Base-by-base conservation (phyloP, 371 early-diverging fungal species). In the Catenaria anguillulae region DNA sequence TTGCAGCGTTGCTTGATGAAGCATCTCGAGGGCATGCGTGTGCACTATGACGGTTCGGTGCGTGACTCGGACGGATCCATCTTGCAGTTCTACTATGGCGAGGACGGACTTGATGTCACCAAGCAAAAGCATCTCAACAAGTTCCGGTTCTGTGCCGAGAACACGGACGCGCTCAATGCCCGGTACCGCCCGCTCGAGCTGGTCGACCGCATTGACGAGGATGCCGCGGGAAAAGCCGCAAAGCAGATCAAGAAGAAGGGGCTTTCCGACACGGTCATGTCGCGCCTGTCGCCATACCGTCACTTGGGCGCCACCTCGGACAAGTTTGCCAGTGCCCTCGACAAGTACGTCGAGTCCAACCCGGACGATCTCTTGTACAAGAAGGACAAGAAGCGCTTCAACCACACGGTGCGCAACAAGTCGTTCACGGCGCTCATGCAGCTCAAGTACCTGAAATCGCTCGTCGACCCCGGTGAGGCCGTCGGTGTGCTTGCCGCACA, bases 1-100 rank as follows among this genome's bases (percentile, higher is more conserved):
- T 96, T 99, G 65, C 99, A 99, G 74, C 94, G 99, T 70, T 90
- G 99, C 74, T 77, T 99, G 40, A 91, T 99, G 43, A 99, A 99
- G 75, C 95, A 97, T 13, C 72, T 99, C 65, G 99, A 99, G 74
- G 99, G 97, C 80, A 88, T 95, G 23, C 91, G 88, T 87, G 95
- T 93, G 56, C 86, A 91, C 68, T 96, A 96, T 67, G 99, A 99
- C 75, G 95, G 93, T 56, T 95, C 98, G 42, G 95, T 98, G 12
- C 85, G 99, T 60, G 92, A 94, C 73, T 89, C 94, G 8, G 75
- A 87, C 36, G 97, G 97, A 35, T 82, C 89, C 63, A 79, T 99
- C 56, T 78, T 96, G 31, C 93, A 99, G 75, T 97, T 97, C 76
- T 83, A 82, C 55, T 99, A 99, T 74, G 99, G 97, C 63, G 98